phyloP scores from a whole-genome alignment of 2,329 filamentous ascomycete species.

The Ophiognomonia clavigignenti-juglandacearum region DNA sequence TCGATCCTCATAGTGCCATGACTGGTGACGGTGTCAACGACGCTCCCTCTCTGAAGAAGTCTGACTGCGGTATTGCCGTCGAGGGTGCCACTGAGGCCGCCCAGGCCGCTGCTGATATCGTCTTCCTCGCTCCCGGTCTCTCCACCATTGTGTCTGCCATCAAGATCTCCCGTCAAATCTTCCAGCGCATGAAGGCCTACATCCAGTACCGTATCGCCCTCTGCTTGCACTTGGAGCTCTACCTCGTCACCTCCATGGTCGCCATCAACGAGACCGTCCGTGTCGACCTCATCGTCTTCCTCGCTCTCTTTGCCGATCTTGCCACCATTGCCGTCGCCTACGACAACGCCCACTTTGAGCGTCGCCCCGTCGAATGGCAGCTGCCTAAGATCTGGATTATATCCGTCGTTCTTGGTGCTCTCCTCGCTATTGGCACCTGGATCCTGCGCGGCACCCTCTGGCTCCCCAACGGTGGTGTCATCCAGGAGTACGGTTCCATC shows the following conservation, averaged over 20 bases:
- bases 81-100: slow-evolving; percentile 70
- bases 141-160: slow-evolving; percentile 68
- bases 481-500: slow-evolving; percentile 68
- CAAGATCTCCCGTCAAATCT: slow-evolving; percentile 70
- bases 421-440: slow-evolving; percentile 69
- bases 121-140: slow-evolving; percentile 68
- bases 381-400: slow-evolving; percentile 79
- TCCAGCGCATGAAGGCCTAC: slow-evolving; percentile 75
- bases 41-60: slow-evolving; percentile 68
- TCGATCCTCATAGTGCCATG: slow-evolving; percentile 52
- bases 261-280: slow-evolving; percentile 74
- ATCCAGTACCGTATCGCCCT: slow-evolving; percentile 74
- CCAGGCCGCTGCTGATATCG: slow-evolving; percentile 68
- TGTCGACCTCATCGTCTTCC: slow-evolving; percentile 71
- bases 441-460: slow-evolving; percentile 66
- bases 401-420: slow-evolving; percentile 60
- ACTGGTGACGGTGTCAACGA: slow-evolving; percentile 75
- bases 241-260: slow-evolving; percentile 73
- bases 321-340: slow-evolving; percentile 75
- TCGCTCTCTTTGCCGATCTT: slow-evolving; percentile 74
- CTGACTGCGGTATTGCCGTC: slow-evolving; percentile 69
- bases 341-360: slow-evolving; percentile 73
- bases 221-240: slow-evolving; percentile 69
- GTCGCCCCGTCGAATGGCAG: slow-evolving; percentile 74
- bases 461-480: slow-evolving; percentile 64